Base-by-base conservation (phyloP, 495 filamentous ascomycete species). In the Xylaria grammica region DNA sequence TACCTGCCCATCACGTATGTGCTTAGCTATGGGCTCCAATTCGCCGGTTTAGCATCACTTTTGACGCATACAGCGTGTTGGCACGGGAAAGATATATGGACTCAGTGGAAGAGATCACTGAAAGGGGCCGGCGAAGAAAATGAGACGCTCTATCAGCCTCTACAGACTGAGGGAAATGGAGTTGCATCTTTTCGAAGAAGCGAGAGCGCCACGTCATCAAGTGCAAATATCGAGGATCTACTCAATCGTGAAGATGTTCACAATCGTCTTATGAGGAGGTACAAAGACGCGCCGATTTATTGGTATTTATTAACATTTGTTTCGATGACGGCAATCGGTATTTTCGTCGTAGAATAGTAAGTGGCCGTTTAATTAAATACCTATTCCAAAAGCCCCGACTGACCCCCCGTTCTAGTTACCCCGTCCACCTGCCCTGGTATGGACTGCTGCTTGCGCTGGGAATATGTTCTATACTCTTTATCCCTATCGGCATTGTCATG, bases 1-100 rank as follows among this genome's bases (percentile, higher is more conserved):
- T 93, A 91, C 70, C 79, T 93, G 55, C 90, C 91, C 3, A 90
- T 94, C 57, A 92, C 90, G n/a, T 93, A 93, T 65, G 89, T 89
- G 20, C 75, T 94, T 32, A 89, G 88, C 66, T 94, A 93, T 60
- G 91, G 87, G 0, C 82, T 95, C 22, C 90, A 92, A 60, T 94
- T 95, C 72, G 91, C 91, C 3, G 89, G 89, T 0, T 79, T 95
- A 26, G 87, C 90, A 24, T 84, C 91, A 8, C 80, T 92, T 5
- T 74, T 92, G 38, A 89, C 90, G 0, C 89, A 92, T 72, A 90
- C 89, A 1, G 74, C 80, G 29, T 88, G 87, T 66, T 91, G 90
- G 90, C 89, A 92, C 63, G 89, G 90, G 13, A 85, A 81, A 67
- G 90, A 91, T 67, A 91, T 91, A n/a, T 87, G 84, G 82, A 83